Evolutionary conservation across 176 grass and related monocot genomes (phyloP).

Genomic region (Oryza punctata): DNA sequence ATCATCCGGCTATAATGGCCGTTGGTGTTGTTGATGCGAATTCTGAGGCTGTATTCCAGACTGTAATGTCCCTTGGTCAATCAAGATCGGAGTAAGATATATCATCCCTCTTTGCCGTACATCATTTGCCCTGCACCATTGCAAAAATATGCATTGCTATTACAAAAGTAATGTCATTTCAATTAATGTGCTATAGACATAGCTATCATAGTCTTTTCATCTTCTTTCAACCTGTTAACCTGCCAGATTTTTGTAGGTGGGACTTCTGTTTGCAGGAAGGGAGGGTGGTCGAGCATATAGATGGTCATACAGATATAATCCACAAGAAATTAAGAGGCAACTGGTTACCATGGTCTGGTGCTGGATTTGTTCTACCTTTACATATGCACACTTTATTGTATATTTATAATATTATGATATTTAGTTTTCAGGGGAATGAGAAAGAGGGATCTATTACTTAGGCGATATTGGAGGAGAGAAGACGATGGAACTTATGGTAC

Average conservation of each 20-base stretch:
- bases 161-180: neutral
- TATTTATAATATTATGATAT: constrained; percentile 49
- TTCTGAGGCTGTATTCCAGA: constrained; percentile 83
- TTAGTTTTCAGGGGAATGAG: constrained; percentile 93
- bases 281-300: constrained; percentile 80
- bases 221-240: constrained; percentile 4
- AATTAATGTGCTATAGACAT: constrained; percentile 13
- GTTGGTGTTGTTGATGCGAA: constrained; percentile 92
- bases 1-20: constrained; percentile 98
- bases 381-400: constrained; percentile 25
- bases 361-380: constrained; percentile 35
- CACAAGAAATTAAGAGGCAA: constrained; percentile 90
- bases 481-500: constrained; percentile 98
- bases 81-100: constrained; percentile 92
- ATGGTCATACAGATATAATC: constrained; percentile 96
- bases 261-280: constrained; percentile 94
- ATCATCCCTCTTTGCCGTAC: constrained; percentile 14
- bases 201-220: constrained; percentile 14
- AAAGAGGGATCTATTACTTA: constrained; percentile 92
- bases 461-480: constrained; percentile 96
- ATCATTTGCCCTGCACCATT: neutral
- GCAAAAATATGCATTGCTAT: neutral
- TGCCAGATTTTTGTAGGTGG: constrained; percentile 66
- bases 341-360: constrained; percentile 88
- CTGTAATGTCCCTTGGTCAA: constrained; percentile 92